Evolutionary conservation across 1,139 yeast species (phyloP).

Genomic region (Protomyces inundatus): DNA sequence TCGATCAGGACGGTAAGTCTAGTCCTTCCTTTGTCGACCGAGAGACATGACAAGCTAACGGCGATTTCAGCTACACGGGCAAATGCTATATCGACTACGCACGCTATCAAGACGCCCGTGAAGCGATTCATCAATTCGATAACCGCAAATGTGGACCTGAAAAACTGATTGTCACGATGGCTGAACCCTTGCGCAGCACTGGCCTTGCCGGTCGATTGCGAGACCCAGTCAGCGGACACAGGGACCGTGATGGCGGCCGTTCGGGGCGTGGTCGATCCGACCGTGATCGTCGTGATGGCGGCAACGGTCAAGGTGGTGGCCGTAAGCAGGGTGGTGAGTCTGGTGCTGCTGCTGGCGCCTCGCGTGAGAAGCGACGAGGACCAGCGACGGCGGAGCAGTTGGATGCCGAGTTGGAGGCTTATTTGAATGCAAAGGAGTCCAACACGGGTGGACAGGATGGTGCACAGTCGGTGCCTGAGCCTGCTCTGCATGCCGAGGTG

Average conservation of each 20-base stretch:
- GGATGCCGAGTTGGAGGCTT: slow-evolving; percentile 19
- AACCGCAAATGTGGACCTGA: neutral
- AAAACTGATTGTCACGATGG: too few species aligned
- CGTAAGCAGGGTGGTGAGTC: neutral
- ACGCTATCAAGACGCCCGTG: neutral
- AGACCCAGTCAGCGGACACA: too few species aligned
- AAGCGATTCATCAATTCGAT: neutral
- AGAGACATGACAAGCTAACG: neutral
- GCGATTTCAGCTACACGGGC: neutral
- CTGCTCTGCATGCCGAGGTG: neutral
- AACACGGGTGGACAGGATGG: neutral
- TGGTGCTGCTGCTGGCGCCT: neutral
- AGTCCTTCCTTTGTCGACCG: neutral
- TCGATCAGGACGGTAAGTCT: slow-evolving; percentile 17
- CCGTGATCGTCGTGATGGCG: neutral
- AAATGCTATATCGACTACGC: neutral
- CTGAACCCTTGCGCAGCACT: too few species aligned
- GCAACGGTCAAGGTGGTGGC: neutral
- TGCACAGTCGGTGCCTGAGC: neutral
- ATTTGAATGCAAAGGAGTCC: neutral
- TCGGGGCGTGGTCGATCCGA: neutral
- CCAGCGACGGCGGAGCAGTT: slow-evolving; percentile 21
- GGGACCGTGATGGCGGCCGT: too few species aligned
- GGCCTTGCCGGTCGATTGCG: too few species aligned
- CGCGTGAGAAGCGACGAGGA: slow-evolving; percentile 2